Conservation (phyloP, 441 rosid genomes). For the Jatropha podagrica region DNA sequence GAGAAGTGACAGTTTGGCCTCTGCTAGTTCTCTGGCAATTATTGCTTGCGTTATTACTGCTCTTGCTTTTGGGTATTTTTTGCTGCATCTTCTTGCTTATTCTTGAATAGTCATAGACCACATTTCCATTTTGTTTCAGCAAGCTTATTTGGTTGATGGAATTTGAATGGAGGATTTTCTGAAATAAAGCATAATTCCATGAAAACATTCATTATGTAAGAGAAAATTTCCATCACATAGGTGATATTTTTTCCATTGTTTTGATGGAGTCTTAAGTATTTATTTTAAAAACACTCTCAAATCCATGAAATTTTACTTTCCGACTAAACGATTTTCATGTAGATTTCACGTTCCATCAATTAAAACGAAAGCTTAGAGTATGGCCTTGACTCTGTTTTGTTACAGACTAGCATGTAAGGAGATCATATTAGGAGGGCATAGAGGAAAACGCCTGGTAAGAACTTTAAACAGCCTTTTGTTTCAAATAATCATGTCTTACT, state of each 20-base stretch:
- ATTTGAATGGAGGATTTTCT: no score
- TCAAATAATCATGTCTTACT: background rate
- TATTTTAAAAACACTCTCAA: no score
- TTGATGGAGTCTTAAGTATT: no score
- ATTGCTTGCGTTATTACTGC: conserved; percentile 26
- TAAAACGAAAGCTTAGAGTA: no score
- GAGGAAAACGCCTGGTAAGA: conserved; percentile 40
- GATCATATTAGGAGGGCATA: conserved; percentile 38
- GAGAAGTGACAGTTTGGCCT: conserved; percentile 29
- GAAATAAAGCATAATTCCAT: no score
- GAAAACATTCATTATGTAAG: no score
- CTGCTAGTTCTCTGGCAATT: conserved; percentile 30
- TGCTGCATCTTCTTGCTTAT: background rate
- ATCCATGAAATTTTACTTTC: no score
- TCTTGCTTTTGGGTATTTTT: conserved; percentile 39
- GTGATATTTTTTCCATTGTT: no score
- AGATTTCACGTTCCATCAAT: no score
- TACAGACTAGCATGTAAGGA: conserved; percentile 33
- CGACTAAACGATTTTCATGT: no score
- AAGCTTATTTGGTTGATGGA: no score
- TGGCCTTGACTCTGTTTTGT: background rate
- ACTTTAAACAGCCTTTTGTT: background rate
- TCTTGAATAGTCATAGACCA: background rate
- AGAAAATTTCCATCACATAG: no score
- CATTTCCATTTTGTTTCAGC: background rate